A percentile compares a stretch with the other conserved stretches of the same genome.
Conservation (phyloP, 257 asterid genomes). For the Petunia secreta region DNA sequence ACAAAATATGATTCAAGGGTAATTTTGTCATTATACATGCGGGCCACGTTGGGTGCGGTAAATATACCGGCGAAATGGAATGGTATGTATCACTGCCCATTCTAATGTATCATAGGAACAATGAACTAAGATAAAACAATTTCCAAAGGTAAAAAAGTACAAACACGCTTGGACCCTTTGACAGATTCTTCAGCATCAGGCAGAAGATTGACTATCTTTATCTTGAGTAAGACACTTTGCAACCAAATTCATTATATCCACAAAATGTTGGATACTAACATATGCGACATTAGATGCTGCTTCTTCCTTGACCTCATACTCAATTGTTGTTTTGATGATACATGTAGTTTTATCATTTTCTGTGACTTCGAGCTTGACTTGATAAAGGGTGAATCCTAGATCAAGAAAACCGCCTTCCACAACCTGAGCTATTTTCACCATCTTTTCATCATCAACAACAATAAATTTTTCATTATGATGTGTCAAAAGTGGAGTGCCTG, state of each 20-base stretch:
- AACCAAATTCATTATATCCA: conserved; percentile 43
- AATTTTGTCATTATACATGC: too few species aligned
- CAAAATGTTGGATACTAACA: conserved; percentile 47
- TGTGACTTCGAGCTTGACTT: conserved; percentile 47
- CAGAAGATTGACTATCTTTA: not conserved
- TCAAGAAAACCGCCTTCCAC: conserved; percentile 69
- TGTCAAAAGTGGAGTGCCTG: conserved; percentile 40
- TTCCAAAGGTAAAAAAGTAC: too few species aligned
- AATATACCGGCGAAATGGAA: too few species aligned
- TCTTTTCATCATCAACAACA: conserved; percentile 58
- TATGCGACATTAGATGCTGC: conserved; percentile 45
- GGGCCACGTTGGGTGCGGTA: too few species aligned
- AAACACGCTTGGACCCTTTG: too few species aligned
- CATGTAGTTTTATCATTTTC: conserved; percentile 52
- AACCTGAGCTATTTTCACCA: conserved; percentile 56
- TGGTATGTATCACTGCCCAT: too few species aligned
- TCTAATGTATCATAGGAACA: too few species aligned
- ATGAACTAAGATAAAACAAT: too few species aligned
- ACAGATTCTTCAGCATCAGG: not conserved
- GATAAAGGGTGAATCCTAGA: conserved; percentile 50
- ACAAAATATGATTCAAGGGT: too few species aligned
- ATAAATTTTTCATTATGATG: conserved; percentile 60
- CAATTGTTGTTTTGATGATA: conserved; percentile 52
- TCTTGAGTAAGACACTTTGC: conserved; percentile 36
- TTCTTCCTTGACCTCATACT: conserved; percentile 58